Evolutionary conservation across 345 rosid genomes (phyloP).

Genomic region (Populus euphratica): DNA sequence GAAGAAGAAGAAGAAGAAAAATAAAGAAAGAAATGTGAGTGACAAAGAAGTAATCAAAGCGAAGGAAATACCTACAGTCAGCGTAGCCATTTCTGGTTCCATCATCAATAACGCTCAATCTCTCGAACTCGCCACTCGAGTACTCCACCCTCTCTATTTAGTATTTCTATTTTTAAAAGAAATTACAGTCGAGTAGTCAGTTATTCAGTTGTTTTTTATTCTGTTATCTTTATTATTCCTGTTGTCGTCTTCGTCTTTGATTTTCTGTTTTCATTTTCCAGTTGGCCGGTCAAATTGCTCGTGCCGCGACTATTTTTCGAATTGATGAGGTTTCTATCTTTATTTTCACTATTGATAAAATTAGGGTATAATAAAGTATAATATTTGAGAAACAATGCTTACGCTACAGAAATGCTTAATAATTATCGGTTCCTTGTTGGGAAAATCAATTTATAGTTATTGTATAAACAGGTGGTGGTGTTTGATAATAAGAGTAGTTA

Average conservation of each 20-base stretch:
- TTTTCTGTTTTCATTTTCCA: constrained; percentile 18
- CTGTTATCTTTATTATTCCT: background rate
- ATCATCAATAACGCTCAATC: constrained; percentile 93
- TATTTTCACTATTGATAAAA: background rate
- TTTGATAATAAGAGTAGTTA: constrained; percentile 56
- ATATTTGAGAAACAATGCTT: no score
- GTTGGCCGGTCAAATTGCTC: constrained; percentile 94
- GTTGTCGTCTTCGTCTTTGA: background rate
- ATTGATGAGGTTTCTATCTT: constrained; percentile 67
- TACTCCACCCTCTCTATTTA: constrained; percentile 24
- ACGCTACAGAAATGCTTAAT: background rate
- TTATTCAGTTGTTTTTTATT: no score
- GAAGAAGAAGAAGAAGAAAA: constrained; percentile 35
- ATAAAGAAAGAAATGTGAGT: constrained; percentile 5
- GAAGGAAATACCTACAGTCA: constrained; percentile 53
- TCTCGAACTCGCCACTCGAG: constrained; percentile 88
- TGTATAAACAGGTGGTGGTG: constrained; percentile 63
- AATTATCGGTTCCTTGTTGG: background rate
- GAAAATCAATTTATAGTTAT: background rate
- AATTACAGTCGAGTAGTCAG: no score
- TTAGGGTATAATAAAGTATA: no score
- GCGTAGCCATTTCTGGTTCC: constrained; percentile 89
- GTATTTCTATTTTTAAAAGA: background rate
- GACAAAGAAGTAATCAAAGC: constrained; percentile 24
- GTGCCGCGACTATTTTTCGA: constrained; percentile 83